Evolutionary conservation across 768 basidiomycete genomes (phyloP).

Genomic region (Tricholoma terreum): DNA sequence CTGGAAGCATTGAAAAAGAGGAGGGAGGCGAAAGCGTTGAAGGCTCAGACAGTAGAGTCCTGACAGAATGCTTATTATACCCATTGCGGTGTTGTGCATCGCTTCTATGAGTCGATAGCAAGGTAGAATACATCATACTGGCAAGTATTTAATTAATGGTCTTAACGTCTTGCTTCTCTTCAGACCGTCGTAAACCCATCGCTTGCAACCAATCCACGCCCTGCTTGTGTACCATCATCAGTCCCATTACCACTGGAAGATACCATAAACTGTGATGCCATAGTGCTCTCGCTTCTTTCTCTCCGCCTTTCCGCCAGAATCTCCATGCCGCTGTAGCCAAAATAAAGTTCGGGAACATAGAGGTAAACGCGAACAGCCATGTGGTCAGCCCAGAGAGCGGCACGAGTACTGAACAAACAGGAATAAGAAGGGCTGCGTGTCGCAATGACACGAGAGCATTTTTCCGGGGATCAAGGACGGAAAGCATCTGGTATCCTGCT

Average conservation of each 20-base stretch:
- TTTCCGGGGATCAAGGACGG: constrained; percentile 68
- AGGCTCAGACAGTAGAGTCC: background rate
- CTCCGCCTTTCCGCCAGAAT: constrained; percentile 71
- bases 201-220: constrained; percentile 75
- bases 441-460: constrained; percentile 86
- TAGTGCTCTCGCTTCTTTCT: constrained; percentile 72
- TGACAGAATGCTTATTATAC: background rate
- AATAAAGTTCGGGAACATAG: constrained; percentile 70
- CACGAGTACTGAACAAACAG: constrained; percentile 74
- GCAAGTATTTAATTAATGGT: background rate
- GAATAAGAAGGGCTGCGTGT: constrained; percentile 72
- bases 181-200: constrained; percentile 40
- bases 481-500: constrained; percentile 92
- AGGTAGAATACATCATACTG: background rate
- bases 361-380: constrained; percentile 81
- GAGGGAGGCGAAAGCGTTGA: constrained; percentile 22
- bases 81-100: background rate
- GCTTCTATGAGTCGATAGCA: background rate
- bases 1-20: constrained; percentile 54
- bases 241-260: constrained; percentile 79
- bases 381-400: constrained; percentile 94
- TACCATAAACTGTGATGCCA: constrained; percentile 89
- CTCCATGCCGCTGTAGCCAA: constrained; percentile 65
- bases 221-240: constrained; percentile 96
- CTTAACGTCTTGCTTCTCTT: constrained; percentile 15